Base-by-base conservation (phyloP, 495 filamentous ascomycete genomes). In the Aspergillus campestris region DNA sequence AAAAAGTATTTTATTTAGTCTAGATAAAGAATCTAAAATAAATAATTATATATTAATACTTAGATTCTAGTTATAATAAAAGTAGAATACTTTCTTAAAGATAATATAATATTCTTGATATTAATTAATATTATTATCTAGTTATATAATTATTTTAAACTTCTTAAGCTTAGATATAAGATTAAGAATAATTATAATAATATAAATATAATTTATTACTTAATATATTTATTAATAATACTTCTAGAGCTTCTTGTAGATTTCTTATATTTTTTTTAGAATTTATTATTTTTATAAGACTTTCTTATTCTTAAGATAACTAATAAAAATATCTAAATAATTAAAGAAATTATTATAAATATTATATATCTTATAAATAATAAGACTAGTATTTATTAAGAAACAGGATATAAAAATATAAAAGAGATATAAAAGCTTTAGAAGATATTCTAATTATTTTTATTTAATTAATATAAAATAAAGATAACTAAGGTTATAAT, bases 221-320 rank as follows among this genome's bases (percentile, higher is more conserved):
- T 24, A 24, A 24, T 24, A 24, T 24, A 24, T 24, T 24, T 24
- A 24, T 4, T 24, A 24, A 24, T 24, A 24, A 24, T 24, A 24
- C 4, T 24, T 24, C 44, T 31, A 44, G 38, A 1, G 8, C 32
- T 45, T 27, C 3, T 46, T 44, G 40, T 37, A 29, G 18, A 28
- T 34, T 34, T 33, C 38, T 44, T 50, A 14, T 12, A 38, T 31
- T 35, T 41, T 45, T 40, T 47, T 40, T 43, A 42, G 4, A 24
- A 24, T 24, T 4, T 24, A 24, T 24, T 24, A 24, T 24, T 24
- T 24, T 24, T 24, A 44, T 18, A 47, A 35, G 35, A 12, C n/a
- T 11, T n/a, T 44, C 50, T 32, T 24, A 31, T 15, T 32, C 13
- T 50, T 50, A 45, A 38, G 32, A 37, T 24, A 24, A 24, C 18